Conservation (phyloP, 2,329 filamentous ascomycete species). For the Cryphonectria naterciae region DNA sequence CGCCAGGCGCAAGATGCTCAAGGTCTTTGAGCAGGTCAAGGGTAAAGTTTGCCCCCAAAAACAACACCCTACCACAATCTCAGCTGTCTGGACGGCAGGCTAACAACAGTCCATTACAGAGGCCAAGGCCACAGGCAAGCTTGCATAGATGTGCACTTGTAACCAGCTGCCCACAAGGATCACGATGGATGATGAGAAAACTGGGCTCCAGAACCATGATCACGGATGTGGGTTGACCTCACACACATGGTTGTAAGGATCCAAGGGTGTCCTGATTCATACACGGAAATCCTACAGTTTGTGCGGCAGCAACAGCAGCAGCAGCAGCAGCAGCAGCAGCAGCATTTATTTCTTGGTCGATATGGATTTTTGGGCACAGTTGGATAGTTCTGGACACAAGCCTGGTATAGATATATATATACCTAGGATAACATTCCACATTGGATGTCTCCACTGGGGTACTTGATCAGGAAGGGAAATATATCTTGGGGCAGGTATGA, state of each 20-base stretch:
- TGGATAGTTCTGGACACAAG: slow-evolving; percentile 20
- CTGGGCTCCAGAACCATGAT: slow-evolving; percentile 9
- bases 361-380: slow-evolving; percentile 11
- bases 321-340: slow-evolving; percentile 18
- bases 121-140: slow-evolving; percentile 74
- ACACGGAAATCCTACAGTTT: slow-evolving; percentile 1
- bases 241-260: slow-evolving; percentile 10
- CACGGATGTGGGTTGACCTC: slow-evolving; percentile 24
- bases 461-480: background rate
- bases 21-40: slow-evolving; percentile 97
- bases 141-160: slow-evolving; percentile 46
- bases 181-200: slow-evolving; percentile 8
- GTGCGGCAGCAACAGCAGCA: slow-evolving; percentile 17
- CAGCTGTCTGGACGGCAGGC: too few relatives aligned
- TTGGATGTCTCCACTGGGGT: slow-evolving; percentile 2
- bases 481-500: background rate
- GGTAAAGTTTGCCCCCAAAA: slow-evolving; percentile 54
- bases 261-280: slow-evolving; percentile 4
- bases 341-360: slow-evolving; percentile 19
- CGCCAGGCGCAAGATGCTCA: slow-evolving; percentile 95
- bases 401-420: slow-evolving; percentile 22
- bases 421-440: background rate
- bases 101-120: slow-evolving; percentile 53
- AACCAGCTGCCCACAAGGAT: background rate
- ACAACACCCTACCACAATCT: too few relatives aligned